Evolutionary conservation across 106 monocot species (phyloP).

Genomic region (Dioscorea dumetorum): DNA sequence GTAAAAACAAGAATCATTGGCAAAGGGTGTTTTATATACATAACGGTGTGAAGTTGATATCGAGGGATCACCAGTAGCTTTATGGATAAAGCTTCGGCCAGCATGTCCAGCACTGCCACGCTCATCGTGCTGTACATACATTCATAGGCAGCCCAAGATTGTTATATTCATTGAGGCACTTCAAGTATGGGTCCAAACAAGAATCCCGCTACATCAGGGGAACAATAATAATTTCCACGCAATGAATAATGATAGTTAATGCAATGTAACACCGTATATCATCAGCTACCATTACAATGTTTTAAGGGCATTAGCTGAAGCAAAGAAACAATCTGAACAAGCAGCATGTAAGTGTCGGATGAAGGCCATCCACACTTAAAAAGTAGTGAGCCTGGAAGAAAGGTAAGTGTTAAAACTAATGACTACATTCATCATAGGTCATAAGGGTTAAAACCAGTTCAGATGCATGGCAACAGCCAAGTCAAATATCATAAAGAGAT

Average conservation of each 20-base stretch:
- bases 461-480: background rate
- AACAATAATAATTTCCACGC: constrained; percentile 10
- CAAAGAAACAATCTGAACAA: too few species aligned
- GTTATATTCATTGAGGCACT: constrained; percentile 48
- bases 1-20: background rate
- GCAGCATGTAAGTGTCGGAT: background rate
- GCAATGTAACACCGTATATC: background rate
- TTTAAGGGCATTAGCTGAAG: too few species aligned
- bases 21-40: background rate
- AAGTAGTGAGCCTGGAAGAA: background rate
- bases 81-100: constrained; percentile 37
- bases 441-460: background rate
- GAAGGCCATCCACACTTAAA: too few species aligned
- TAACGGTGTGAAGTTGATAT: background rate
- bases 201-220: constrained; percentile 39
- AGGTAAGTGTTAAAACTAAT: background rate
- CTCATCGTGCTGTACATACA: constrained; percentile 81
- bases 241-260: background rate
- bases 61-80: constrained; percentile 32
- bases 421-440: background rate
- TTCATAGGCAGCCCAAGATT: constrained; percentile 59
- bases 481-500: background rate
- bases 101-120: constrained; percentile 56
- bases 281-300: too few species aligned
- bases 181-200: constrained; percentile 24